A percentile compares a stretch with the other conserved stretches of the same genome.
These are phyloP conservation scores for Bipolaris sorokiniana DNA, from an alignment of 2,329 filamentous ascomycete species.

Conservation along the genomic window DNA sequence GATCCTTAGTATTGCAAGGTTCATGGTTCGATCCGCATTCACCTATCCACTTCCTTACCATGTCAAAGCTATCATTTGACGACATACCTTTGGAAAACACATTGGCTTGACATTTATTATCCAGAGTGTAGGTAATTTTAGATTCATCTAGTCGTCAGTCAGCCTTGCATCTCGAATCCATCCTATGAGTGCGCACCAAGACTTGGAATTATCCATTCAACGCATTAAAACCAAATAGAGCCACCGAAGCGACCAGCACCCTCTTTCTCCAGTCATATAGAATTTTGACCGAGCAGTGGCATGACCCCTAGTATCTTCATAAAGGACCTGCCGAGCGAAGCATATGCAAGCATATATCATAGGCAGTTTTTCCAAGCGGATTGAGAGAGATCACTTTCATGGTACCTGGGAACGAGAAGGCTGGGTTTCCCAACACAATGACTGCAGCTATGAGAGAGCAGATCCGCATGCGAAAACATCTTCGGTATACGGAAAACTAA, in stretches of 20 bases:
- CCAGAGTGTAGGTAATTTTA: background rate
- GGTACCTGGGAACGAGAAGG: background rate
- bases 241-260: background rate
- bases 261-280: background rate
- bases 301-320: background rate
- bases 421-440: background rate
- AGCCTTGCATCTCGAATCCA: background rate
- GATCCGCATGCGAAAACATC: background rate
- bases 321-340: background rate
- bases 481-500: background rate
- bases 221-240: background rate
- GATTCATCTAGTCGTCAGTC: background rate
- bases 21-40: background rate
- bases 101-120: background rate
- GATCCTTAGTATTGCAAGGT: background rate
- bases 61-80: background rate
- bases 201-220: background rate
- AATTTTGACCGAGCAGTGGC: too few species aligned
- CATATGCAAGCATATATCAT: background rate
- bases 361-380: background rate
- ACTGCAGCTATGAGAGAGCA: background rate
- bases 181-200: background rate
- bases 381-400: background rate
- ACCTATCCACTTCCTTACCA: background rate
- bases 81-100: background rate